Conservation (phyloP, 495 filamentous ascomycete species). For the Penicillium steckii region DNA sequence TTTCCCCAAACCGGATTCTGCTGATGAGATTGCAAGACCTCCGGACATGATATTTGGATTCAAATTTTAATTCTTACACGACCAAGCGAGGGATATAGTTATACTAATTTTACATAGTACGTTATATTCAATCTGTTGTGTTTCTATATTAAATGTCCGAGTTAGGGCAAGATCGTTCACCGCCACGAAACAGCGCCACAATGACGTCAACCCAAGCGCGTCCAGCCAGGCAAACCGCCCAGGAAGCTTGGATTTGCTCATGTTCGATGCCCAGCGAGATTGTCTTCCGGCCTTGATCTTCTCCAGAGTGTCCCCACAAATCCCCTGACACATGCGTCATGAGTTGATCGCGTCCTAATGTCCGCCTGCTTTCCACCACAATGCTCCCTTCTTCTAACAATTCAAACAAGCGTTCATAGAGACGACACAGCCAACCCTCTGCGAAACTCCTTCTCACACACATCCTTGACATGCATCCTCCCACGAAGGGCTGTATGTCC, state of each 20-base stretch:
- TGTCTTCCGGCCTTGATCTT: not conserved
- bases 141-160: not conserved
- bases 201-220: not conserved
- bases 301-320: not conserved
- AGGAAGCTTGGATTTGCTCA: not conserved
- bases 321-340: constrained; percentile 24
- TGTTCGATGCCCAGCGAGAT: not conserved
- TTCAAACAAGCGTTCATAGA: not conserved
- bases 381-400: not conserved
- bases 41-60: too few species aligned
- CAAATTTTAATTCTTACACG: too few species aligned
- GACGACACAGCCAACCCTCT: not conserved
- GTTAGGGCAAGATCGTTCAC: not conserved
- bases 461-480: constrained; percentile 9
- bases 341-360: constrained; percentile 10
- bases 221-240: not conserved
- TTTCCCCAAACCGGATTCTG: too few species aligned
- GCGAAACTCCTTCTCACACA: not conserved
- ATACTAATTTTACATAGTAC: too few species aligned
- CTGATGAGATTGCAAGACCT: too few species aligned
- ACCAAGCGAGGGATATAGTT: too few species aligned
- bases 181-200: not conserved
- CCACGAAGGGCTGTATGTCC: constrained; percentile 12
- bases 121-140: too few species aligned
- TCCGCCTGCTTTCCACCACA: too few species aligned